Base-by-base conservation (phyloP, 2,329 filamentous ascomycete species). In the Lithohypha guttulata region DNA sequence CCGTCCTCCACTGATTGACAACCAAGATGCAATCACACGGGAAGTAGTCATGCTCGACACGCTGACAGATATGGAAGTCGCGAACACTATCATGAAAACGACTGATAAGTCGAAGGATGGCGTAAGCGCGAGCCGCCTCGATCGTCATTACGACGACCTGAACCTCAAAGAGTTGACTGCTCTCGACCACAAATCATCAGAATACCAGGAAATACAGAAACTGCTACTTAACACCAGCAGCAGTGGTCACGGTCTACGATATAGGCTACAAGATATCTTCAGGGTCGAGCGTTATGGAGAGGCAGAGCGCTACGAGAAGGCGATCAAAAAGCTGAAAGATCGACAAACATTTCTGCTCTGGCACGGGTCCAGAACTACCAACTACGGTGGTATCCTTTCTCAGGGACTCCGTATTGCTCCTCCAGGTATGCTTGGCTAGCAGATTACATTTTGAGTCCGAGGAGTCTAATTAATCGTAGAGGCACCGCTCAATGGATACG, bases 341-440 rank as follows among this genome's bases (percentile, higher is more conserved):
- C 72, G 71, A 31, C 73, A 91, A 54, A 75, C 81, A 15, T 76
- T 83, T 14, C 74, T 93, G 1, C 69, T 94, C 3, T 94, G 86
- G 86, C 86, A 93, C 55, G 85, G 86, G 10, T 89, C 82, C 9
- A 77, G 84, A 22, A 73, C 70, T 20, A 89, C 83, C 37, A 93
- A 93, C 57, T 93, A 79, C 49, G 84, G 80, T 53, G 86, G 85
- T 54, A 94, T 94, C 42, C 73, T 93, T 27, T 81, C 77, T 42
- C 84, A 93, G 59, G 86, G 86, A 47, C 71, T 94, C 5, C 81
- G 84, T n/a, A 93, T 93, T 49, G 86, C 85, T 2, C 85, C 85
- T 0, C 80, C 81, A 0, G 80, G 35, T 39, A 31, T 3, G 34
- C 19, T 6, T 36, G n/a, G 6, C 27, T 7, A 29, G 27, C 27